Evolutionary conservation across 1,284 basidiomycete species (phyloP).

Genomic region (Cutaneotrichosporon curvatum): DNA sequence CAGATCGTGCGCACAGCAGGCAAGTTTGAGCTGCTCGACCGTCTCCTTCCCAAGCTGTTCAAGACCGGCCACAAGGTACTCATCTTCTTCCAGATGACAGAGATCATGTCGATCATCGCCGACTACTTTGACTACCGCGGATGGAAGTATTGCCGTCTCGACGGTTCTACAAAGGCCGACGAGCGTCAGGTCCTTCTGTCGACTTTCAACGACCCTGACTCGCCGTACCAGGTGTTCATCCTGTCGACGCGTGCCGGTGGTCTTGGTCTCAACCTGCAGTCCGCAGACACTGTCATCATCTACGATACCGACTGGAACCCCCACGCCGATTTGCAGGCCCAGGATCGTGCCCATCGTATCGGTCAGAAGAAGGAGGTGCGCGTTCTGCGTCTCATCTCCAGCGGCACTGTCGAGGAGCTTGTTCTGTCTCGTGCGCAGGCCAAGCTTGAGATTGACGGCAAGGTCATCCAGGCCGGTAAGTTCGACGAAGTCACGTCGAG

Average conservation of each 20-base stretch:
- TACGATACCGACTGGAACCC: constrained; percentile 76
- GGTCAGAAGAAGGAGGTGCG: constrained; percentile 98
- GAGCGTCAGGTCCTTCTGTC: constrained; percentile 87
- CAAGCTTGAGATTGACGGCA: constrained; percentile 99
- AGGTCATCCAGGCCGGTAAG: constrained; percentile 97
- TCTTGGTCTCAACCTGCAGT: constrained; percentile 94
- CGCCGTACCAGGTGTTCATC: constrained; percentile 89
- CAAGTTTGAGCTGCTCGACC: constrained; percentile 90
- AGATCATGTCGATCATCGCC: constrained; percentile 99
- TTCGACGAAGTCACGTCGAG: constrained; percentile 99
- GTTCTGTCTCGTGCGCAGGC: constrained; percentile 90
- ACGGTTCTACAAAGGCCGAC: constrained; percentile 97
- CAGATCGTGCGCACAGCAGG: constrained; percentile 81
- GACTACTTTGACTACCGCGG: constrained; percentile 89
- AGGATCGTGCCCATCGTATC: constrained; percentile 88
- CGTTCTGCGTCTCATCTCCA: constrained; percentile 93
- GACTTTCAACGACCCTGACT: constrained; percentile 84
- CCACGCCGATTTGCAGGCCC: constrained; percentile 86
- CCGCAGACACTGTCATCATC: constrained; percentile 97
- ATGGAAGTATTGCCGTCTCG: constrained; percentile 87
- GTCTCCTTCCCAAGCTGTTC: constrained; percentile 93
- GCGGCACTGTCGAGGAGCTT: constrained; percentile 96
- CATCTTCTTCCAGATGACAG: constrained; percentile 99
- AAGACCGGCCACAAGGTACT: constrained; percentile 78
- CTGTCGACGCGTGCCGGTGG: constrained; percentile 95